Conservation (phyloP, 2,329 filamentous ascomycete genomes). For the Kalaharituber pfeilii region DNA sequence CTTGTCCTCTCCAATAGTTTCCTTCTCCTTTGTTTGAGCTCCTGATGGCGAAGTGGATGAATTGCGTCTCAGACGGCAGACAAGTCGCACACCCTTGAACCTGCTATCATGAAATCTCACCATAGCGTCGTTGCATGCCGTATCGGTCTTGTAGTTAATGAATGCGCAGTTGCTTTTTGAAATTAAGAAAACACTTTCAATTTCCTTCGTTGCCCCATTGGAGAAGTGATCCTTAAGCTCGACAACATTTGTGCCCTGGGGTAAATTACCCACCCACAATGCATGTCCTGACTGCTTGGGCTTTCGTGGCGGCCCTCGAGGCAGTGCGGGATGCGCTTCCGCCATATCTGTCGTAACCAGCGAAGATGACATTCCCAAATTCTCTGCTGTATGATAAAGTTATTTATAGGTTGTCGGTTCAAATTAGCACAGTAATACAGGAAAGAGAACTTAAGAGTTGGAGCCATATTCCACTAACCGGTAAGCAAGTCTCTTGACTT, state of each 20-base stretch:
- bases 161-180: constrained; percentile 96
- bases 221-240: constrained; percentile 84
- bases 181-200: constrained; percentile 84
- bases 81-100: constrained; percentile 69
- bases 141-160: constrained; percentile 78
- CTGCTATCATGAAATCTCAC: constrained; percentile 75
- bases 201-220: constrained; percentile 50
- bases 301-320: constrained; percentile 47
- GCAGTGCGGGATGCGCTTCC: constrained; percentile 23
- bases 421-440: too few relatives aligned
- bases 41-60: constrained; percentile 21
- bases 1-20: constrained; percentile 7
- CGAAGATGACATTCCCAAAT: not conserved
- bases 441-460: too few relatives aligned
- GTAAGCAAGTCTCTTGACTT: too few relatives aligned
- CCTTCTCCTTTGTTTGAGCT: constrained; percentile 5
- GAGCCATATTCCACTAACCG: not conserved
- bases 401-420: not conserved
- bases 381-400: not conserved
- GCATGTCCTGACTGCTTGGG: constrained; percentile 63
- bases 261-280: constrained; percentile 89
- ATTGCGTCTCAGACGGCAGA: constrained; percentile 58
- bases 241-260: constrained; percentile 63
- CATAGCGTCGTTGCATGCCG: constrained; percentile 57
- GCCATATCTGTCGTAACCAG: not conserved